These are phyloP conservation scores for Gryganskiella cystojenkinii DNA, from an alignment of 192 early-diverging fungal genomes.

Conservation along the genomic window DNA sequence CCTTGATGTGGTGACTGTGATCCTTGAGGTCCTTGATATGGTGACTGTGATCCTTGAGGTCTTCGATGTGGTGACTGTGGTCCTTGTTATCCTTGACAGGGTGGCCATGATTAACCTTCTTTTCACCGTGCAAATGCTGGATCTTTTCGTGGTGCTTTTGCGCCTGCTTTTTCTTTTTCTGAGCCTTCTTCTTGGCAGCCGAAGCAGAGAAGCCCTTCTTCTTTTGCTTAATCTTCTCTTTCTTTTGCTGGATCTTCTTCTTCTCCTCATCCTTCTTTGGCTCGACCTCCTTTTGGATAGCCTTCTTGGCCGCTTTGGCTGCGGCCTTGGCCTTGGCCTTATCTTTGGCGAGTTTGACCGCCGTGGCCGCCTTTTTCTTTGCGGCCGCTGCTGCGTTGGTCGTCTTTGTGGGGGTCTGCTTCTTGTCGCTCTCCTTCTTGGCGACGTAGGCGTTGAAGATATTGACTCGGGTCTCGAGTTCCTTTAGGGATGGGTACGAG, in stretches of 20 bases:
- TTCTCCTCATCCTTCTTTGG: not conserved
- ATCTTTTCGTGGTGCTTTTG: too few relatives aligned
- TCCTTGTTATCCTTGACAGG: not conserved
- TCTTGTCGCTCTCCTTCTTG: constrained; percentile 4
- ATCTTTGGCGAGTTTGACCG: not conserved
- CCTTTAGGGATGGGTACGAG: constrained; percentile 12
- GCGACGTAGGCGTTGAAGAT: constrained; percentile 8
- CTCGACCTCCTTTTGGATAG: not conserved
- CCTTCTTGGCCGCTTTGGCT: not conserved
- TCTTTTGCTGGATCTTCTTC: too few relatives aligned
- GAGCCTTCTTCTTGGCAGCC: not conserved
- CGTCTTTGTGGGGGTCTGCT: not conserved
- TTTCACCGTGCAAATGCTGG: too few relatives aligned
- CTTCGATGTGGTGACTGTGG: not conserved
- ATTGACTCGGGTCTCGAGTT: constrained; percentile 10
- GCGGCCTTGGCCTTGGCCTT: not conserved
- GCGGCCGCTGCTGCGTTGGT: not conserved
- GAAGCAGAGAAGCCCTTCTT: not conserved
- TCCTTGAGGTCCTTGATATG: not conserved
- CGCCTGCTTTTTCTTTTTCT: not conserved
- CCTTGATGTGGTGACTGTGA: not conserved
- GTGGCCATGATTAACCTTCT: not conserved
- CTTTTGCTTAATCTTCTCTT: too few relatives aligned
- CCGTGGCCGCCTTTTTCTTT: not conserved
- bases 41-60: not conserved